Evolutionary conservation across 345 rosid species (phyloP).

Genomic region (Eucalyptus cloeziana): DNA sequence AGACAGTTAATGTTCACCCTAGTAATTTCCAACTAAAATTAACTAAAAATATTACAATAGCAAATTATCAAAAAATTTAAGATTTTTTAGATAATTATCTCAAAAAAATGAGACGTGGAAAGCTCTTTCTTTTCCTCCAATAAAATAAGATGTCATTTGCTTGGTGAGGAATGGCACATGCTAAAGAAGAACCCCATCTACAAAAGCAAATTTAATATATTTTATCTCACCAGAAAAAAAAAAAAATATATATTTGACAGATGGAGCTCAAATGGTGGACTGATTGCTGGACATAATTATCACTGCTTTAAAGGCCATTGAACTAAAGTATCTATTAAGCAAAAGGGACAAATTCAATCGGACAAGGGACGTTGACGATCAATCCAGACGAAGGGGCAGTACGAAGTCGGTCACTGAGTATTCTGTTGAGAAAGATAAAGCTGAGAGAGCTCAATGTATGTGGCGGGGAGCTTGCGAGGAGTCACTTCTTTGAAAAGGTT

Average conservation of each 20-base stretch:
- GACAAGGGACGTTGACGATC: not conserved
- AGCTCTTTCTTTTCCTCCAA: not conserved
- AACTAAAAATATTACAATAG: too few species aligned
- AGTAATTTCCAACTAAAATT: not conserved
- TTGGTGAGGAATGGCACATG: not conserved
- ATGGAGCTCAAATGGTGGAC: not conserved
- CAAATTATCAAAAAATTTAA: too few species aligned
- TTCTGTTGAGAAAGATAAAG: not conserved
- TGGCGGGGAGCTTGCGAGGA: not conserved
- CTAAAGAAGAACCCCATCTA: not conserved
- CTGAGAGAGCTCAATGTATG: not conserved
- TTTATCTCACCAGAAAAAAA: not conserved
- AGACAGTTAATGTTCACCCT: fast-evolving
- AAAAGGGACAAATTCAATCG: not conserved
- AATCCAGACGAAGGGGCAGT: not conserved
- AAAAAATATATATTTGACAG: too few species aligned
- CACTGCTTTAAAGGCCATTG: not conserved
- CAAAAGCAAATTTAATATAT: not conserved
- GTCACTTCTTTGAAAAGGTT: not conserved
- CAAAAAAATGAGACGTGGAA: not conserved
- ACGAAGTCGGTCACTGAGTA: not conserved
- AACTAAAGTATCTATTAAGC: not conserved
- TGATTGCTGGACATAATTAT: not conserved
- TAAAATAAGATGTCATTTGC: not conserved
- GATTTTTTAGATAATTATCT: not conserved